A percentile compares a stretch with the other conserved stretches of the same genome.
These are phyloP conservation scores for Macrophomina phaseolina DNA, from an alignment of 2,329 filamentous ascomycete genomes.

Conservation along the genomic window DNA sequence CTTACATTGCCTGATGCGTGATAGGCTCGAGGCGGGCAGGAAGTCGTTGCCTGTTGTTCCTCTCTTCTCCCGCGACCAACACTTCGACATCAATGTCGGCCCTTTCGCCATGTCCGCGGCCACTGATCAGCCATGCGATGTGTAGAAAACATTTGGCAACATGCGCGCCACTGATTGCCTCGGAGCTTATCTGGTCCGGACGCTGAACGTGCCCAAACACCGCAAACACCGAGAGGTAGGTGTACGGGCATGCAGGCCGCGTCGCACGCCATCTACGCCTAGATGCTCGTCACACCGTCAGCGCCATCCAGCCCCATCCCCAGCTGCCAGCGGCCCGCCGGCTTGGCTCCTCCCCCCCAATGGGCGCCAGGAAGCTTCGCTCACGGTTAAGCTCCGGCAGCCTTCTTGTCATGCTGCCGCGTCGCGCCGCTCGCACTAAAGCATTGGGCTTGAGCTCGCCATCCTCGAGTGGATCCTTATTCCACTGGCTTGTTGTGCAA, in stretches of 20 bases:
- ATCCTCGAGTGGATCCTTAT: neutral
- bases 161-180: neutral
- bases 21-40: constrained; percentile 1
- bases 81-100: neutral
- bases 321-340: neutral
- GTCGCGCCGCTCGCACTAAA: neutral
- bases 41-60: constrained; percentile 1
- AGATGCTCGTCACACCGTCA: constrained; percentile 11
- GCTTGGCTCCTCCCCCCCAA: neutral
- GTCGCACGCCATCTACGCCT: constrained; percentile 25
- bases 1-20: constrained; percentile 12
- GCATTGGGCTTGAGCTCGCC: neutral
- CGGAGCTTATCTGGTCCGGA: neutral
- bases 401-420: neutral
- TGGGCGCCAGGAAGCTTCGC: neutral
- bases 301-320: neutral
- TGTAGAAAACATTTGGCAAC: neutral
- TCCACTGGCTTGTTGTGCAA: neutral
- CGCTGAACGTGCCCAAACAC: neutral
- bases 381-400: constrained; percentile 6
- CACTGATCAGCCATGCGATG: neutral
- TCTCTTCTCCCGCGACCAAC: neutral
- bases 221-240: constrained; percentile 6
- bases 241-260: neutral
- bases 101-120: neutral